Evolutionary conservation across 306 rosid genomes (phyloP), one percentile per base, ranked within the genome.

Genomic region (Lathyrus tuberosus): DNA sequence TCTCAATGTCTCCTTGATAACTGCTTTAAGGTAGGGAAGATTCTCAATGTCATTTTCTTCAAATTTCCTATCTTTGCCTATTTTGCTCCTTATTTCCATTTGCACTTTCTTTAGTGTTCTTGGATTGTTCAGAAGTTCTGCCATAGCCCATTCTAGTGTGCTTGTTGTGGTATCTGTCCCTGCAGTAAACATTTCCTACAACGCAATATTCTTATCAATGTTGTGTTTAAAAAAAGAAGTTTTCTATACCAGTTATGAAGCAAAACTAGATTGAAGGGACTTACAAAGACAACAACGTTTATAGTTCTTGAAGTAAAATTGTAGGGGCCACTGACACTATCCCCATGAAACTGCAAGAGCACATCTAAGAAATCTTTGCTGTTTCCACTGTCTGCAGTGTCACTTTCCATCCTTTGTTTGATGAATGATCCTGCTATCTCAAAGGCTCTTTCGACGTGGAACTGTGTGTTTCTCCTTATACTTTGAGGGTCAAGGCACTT

Each of bases 141-240:
- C 82, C 91, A 92, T 86, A 5, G 88, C 96, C 98, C 98, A 92
- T 66, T 92, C 98, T 4, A 90, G 31, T 1, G 96, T 90, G 70
- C 96, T 92, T 10, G 93, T 86, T 0, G 98, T 92, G 0, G 96
- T 90, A 78, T 92, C 98, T 4, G 93, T 90, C 51, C 96, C 98
- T 10, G 98, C 96, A 4, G 83, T 84, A 71, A 92, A 88, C 93
- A 92, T 92, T 80, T 92, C 98, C 98, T 88, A 44, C 5, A 75
- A 61, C 46, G 46, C n/a, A 49, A 41, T 38, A 26, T 75, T 40
- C 3, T 5, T 33, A 41, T 66, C 41, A 40, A 62, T 14, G 11
- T 57, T n/a, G 14, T 3, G 0, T 24, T 24, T 3, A 2, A 1
- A 24, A 2, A 22, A 22, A n/a, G n/a, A n/a, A 24, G 4, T 48